Base-by-base conservation (phyloP, 495 filamentous ascomycete genomes). In the Xanthoparmelia taractica region DNA sequence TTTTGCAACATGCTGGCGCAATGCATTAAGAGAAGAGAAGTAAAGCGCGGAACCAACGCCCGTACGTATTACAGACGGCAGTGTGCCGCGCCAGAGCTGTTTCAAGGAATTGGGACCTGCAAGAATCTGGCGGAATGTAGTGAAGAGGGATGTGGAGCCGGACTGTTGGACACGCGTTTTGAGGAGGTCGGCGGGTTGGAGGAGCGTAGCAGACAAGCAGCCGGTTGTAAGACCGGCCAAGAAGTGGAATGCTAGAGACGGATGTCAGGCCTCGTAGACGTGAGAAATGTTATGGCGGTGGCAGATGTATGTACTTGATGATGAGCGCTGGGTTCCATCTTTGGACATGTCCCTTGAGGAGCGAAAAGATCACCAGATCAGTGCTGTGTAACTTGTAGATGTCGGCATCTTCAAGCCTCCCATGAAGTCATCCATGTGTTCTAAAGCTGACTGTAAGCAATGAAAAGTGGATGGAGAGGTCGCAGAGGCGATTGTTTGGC, bases 141-240 rank as follows among this genome's bases (percentile, higher is more conserved):
- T 75, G 68, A 85, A 73, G 60, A 96, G 83, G 18, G 91, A 85
- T 63, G 79, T 80, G 62, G 78, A 73, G 6, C 82, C 81, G 57
- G 81, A 81, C 73, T 94, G 90, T 70, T 99, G 94, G 61, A 97
- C 84, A 54, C 95, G 91, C 64, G 80, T 98, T 78, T 98, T 98
- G 74, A 98, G 86, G 27, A 97, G 88, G 74, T 97, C 94, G 71
- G 92, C 90, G 34, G 94, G 94, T 76, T 98, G 94, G 58, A 98
- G 86, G 67, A 97, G 85, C 63, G 92, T 84, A 63, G 94, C 90
- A 48, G 91, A 90, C 65, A 88, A 81, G 58, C 95, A 81, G 70
- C 94, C 94, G 0, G 92, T 65, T 57, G 58, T n/a, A 29, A 68
- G 43, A 88, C 94, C 95, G 61, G 92, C 94, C 63, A 84, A 75